phyloP scores from a whole-genome alignment of 73 alveolate species.

The Urostyla sp. region DNA sequence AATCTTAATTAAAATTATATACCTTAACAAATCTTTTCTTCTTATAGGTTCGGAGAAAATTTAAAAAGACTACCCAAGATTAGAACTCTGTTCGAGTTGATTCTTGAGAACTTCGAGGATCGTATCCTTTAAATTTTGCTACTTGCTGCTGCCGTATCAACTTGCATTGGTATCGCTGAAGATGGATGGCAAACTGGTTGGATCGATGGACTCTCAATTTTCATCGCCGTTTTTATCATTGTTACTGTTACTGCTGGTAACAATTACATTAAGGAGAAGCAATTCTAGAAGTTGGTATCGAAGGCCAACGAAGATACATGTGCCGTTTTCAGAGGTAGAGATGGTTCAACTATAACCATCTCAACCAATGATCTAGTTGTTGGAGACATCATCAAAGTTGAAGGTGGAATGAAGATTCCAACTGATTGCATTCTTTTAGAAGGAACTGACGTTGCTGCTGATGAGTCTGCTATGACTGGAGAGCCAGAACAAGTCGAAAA shows the following conservation, averaged over 20 bases:
- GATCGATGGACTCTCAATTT: constrained; percentile 96
- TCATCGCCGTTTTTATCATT: constrained; percentile 92
- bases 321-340: constrained; percentile 78
- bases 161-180: constrained; percentile 86
- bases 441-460: constrained; percentile 82
- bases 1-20: background rate
- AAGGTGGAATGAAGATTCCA: constrained; percentile 94
- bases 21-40: too few relatives aligned
- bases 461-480: constrained; percentile 96
- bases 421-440: constrained; percentile 92
- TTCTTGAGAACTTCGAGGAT: constrained; percentile 94
- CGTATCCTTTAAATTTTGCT: constrained; percentile 85
- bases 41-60: constrained; percentile 39
- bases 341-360: constrained; percentile 81
- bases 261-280: constrained; percentile 89
- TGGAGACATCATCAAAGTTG: constrained; percentile 90
- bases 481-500: constrained; percentile 92
- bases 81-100: constrained; percentile 43
- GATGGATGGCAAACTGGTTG: constrained; percentile 92
- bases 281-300: constrained; percentile 88
- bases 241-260: constrained; percentile 92
- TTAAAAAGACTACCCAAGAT: constrained; percentile 12
- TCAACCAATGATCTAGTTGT: constrained; percentile 86
- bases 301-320: constrained; percentile 82
- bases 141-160: constrained; percentile 89